Base-by-base conservation (phyloP, 176 grass and related monocot genomes). In the Rhipidocladum racemiflorum region DNA sequence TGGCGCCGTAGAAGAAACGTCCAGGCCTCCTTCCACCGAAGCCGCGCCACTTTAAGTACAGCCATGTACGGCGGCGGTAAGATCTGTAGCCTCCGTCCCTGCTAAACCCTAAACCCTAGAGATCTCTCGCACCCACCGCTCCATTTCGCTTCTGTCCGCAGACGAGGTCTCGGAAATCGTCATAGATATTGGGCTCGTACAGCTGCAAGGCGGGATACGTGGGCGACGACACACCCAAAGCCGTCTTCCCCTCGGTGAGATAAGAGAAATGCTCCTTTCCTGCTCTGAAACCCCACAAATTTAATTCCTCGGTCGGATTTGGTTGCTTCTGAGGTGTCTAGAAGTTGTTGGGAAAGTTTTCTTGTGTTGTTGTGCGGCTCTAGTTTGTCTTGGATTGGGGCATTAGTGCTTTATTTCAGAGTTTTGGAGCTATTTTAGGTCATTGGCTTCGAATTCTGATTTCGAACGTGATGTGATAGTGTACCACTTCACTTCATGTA, bases 131-230 rank as follows among this genome's bases (percentile, higher is more conserved):
- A n/a, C 20, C 24, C 12, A 12, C 32, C 21, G 28, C 25, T 50
- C 42, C 48, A 23, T 74, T 82, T 63, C 5, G 55, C 25, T 30
- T 55, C 32, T 68, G 25, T 77, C 32, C 27, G 65, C 79, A 99
- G 96, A 99, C 76, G 96, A 99, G 85, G 96, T 99, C 7, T 95
- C 96, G 63, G 96, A 92, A 55, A 99, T 99, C 74, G 96, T 99
- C 78, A 85, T 99, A 24, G 96, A 99, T 59, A 85, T 99, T n/a
- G 79, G 96, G 96, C 0, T 99, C 92, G 4, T 90, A 99, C 87
- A 99, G 91, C 85, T 99, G 96, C 86, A 99, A 99, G 89, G 92
- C 96, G 20, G 96, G 96, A 1, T 99, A 99, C 70, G 96, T 92
- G 0, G 96, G 96, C 1, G 96, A 99, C 81, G 96, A 99, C 83